These are phyloP conservation scores for Paraconiothyrium brasiliense DNA, from an alignment of 2,329 filamentous ascomycete genomes.

Conservation along the genomic window DNA sequence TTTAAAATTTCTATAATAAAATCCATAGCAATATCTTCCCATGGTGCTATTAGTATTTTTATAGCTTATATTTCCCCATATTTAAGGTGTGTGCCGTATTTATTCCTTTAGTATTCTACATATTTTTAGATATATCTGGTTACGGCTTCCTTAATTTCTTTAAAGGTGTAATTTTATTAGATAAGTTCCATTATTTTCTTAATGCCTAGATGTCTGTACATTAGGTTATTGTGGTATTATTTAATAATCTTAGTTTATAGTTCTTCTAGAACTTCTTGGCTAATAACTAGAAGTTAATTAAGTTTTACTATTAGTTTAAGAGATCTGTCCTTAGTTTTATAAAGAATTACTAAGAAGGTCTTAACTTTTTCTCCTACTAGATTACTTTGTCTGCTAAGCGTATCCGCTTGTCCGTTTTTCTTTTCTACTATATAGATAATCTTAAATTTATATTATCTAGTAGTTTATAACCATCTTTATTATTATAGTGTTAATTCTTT, in stretches of 20 bases:
- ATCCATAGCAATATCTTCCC: constrained; percentile 14
- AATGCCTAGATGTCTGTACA: constrained; percentile 1
- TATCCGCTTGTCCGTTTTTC: not conserved
- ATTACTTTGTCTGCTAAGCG: constrained; percentile 1
- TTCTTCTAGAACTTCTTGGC: not conserved
- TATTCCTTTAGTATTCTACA: constrained; percentile 18
- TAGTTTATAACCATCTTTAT: too few species aligned
- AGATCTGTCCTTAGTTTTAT: not conserved
- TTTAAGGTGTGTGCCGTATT: constrained; percentile 9
- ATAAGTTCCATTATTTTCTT: constrained; percentile 5
- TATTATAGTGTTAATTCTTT: too few species aligned
- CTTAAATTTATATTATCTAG: too few species aligned
- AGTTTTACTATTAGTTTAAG: constrained; percentile 1
- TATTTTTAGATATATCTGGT: not conserved
- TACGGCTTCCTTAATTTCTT: constrained; percentile 6
- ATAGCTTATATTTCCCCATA: constrained; percentile 20
- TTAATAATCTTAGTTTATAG: not conserved
- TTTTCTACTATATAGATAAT: not conserved
- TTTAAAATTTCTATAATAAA: constrained; percentile 19
- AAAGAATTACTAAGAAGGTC: not conserved
- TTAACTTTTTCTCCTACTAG: not conserved
- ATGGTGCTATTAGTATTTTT: constrained; percentile 10
- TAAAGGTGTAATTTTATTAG: constrained; percentile 2
- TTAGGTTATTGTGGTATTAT: constrained; percentile 6
- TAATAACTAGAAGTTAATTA: constrained; percentile 5